Evolutionary conservation across 768 basidiomycete species (phyloP).

Genomic region (Polyporus arcularius): DNA sequence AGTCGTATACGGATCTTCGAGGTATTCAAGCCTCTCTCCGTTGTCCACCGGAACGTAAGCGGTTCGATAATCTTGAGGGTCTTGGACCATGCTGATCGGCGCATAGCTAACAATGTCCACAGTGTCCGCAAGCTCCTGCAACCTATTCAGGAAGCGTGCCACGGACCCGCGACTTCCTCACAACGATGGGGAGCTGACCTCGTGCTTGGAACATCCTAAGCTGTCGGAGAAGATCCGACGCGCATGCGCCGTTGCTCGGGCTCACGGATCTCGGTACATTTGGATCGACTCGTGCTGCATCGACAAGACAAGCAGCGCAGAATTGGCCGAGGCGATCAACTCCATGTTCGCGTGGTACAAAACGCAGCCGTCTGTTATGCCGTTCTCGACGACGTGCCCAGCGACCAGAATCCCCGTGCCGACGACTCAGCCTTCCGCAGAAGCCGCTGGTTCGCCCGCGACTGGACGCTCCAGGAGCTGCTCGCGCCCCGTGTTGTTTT

Average conservation of each 20-base stretch:
- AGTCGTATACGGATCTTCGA: too few relatives aligned
- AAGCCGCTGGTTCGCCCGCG: conserved; percentile 1
- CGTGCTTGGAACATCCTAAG: too few relatives aligned
- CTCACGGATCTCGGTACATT: background rate
- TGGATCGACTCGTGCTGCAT: conserved; percentile 1
- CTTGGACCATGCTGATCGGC: too few relatives aligned
- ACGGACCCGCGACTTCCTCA: too few relatives aligned
- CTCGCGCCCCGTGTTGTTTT: background rate
- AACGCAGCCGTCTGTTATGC: background rate
- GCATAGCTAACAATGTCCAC: too few relatives aligned
- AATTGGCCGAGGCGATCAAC: background rate
- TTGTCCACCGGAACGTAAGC: too few relatives aligned
- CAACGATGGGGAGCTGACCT: too few relatives aligned
- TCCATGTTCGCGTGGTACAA: background rate
- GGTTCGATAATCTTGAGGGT: too few relatives aligned
- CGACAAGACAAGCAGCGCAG: background rate
- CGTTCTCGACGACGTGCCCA: conserved; percentile 1
- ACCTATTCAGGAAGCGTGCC: too few relatives aligned
- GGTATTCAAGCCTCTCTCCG: too few relatives aligned
- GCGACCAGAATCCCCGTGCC: background rate
- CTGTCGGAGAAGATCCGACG: background rate
- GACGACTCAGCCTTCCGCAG: background rate
- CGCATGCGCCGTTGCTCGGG: background rate
- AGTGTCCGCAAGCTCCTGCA: too few relatives aligned
- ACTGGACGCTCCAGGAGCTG: conserved; percentile 6